Percentiles rank a stretch among this genome's conserved stretches.
phyloP scores from a whole-genome alignment of 2,329 filamentous ascomycete genomes.

The Passalora sequoiae region DNA sequence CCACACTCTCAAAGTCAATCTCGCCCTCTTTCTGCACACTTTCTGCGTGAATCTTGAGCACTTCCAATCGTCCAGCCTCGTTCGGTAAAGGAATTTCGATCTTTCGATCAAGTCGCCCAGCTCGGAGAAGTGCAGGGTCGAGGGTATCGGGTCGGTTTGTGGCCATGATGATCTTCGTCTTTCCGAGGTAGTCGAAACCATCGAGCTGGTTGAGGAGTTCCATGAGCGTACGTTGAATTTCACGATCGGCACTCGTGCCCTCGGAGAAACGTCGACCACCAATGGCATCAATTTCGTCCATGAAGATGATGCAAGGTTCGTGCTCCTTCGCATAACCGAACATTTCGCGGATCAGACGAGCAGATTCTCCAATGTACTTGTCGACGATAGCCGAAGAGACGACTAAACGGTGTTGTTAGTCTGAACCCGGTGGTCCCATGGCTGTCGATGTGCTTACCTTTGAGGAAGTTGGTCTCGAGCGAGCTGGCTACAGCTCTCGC shows the following conservation, averaged over 20 bases:
- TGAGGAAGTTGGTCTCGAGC: conserved; percentile 95
- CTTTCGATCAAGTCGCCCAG: conserved; percentile 91
- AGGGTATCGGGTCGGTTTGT: conserved; percentile 96
- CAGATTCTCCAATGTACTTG: conserved; percentile 99
- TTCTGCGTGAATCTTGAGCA: conserved; percentile 92
- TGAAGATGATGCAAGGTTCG: conserved; percentile 99
- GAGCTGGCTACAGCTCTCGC: conserved; percentile 93
- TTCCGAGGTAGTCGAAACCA: conserved; percentile 97
- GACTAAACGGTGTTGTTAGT: conserved; percentile 51
- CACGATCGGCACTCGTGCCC: conserved; percentile 92
- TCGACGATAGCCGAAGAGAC: conserved; percentile 98
- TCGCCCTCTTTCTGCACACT: conserved; percentile 87
- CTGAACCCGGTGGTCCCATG: background rate
- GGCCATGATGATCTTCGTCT: conserved; percentile 99
- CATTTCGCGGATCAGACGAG: conserved; percentile 96
- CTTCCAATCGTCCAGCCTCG: conserved; percentile 91
- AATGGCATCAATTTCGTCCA: conserved; percentile 99
- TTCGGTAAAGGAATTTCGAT: conserved; percentile 97
- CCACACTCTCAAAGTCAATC: conserved; percentile 96
- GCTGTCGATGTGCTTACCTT: conserved; percentile 55
- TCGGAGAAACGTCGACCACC: conserved; percentile 94
- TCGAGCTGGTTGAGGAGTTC: conserved; percentile 97
- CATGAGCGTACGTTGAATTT: conserved; percentile 98
- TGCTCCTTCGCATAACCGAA: conserved; percentile 99
- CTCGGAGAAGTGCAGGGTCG: conserved; percentile 85